phyloP scores from a whole-genome alignment of 495 filamentous ascomycete genomes.

The Tuber calosporum region DNA sequence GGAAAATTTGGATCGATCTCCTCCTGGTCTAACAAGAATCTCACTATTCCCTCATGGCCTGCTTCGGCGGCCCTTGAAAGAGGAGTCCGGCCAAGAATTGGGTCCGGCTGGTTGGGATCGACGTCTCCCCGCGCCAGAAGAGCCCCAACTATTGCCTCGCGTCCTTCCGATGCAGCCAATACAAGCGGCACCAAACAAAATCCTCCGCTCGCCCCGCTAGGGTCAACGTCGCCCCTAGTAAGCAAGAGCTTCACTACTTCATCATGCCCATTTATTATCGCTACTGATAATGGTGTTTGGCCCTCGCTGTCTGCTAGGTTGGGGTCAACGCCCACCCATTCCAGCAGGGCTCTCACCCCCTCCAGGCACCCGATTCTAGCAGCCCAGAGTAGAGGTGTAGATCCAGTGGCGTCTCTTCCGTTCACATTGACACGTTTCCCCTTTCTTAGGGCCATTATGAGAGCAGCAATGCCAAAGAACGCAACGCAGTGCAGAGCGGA shows the following conservation, averaged over 20 bases:
- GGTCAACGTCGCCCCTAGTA: not conserved
- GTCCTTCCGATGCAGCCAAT: constrained; percentile 37
- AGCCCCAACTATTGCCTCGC: constrained; percentile 36
- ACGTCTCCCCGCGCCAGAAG: constrained; percentile 25
- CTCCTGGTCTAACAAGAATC: constrained; percentile 30
- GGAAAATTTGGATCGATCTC: constrained; percentile 18
- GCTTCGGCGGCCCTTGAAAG: constrained; percentile 40
- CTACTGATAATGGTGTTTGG: constrained; percentile 30
- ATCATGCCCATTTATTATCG: constrained; percentile 38
- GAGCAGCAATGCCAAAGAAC: not conserved
- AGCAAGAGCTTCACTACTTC: constrained; percentile 39
- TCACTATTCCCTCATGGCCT: constrained; percentile 37
- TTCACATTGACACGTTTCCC: not conserved
- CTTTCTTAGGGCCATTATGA: not conserved
- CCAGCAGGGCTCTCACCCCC: not conserved
- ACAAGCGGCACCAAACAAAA: constrained; percentile 26
- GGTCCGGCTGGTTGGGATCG: constrained; percentile 12
- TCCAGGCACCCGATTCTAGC: not conserved
- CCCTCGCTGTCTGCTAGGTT: not conserved
- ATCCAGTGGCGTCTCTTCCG: not conserved
- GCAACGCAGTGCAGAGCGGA: not conserved
- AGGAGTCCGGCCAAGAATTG: constrained; percentile 30
- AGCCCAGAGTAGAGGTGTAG: not conserved
- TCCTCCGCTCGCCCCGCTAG: not conserved
- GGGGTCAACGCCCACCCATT: not conserved